Percentiles rank a stretch among this genome's conserved stretches.
Evolutionary conservation across 2,329 filamentous ascomycete species (phyloP).

Genomic region (Lizonia empirigonia): DNA sequence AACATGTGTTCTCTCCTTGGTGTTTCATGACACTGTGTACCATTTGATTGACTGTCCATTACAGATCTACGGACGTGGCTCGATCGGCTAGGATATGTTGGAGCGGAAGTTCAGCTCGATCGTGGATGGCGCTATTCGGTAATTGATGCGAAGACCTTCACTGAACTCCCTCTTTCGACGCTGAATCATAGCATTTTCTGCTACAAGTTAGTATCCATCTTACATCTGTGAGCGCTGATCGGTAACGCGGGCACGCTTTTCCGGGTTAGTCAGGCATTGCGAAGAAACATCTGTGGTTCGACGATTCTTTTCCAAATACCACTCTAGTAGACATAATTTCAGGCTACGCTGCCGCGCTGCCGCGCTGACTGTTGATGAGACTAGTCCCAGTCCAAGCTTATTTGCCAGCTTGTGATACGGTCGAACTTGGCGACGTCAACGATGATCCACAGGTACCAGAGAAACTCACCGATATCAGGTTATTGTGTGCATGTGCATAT

Average conservation of each 20-base stretch:
- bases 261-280: slow-evolving; percentile 8
- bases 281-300: not conserved
- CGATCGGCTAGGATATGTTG: not conserved
- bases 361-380: not conserved
- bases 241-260: slow-evolving; percentile 8
- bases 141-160: not conserved
- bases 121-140: not conserved
- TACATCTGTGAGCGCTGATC: not conserved
- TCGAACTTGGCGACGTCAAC: not conserved
- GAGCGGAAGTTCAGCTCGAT: not conserved
- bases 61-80: not conserved
- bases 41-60: not conserved
- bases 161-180: not conserved
- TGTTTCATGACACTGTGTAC: not conserved
- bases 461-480: slow-evolving; percentile 1
- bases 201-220: not conserved
- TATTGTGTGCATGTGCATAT: slow-evolving; percentile 5
- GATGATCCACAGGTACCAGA: slow-evolving; percentile 8
- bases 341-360: not conserved
- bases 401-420: not conserved
- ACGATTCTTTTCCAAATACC: slow-evolving; percentile 1
- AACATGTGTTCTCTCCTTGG: not conserved
- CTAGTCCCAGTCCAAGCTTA: not conserved
- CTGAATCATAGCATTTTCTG: not conserved
- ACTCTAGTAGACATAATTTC: not conserved